phyloP scores from a whole-genome alignment of 768 basidiomycete species.

The Pleurotus ostreatus region DNA sequence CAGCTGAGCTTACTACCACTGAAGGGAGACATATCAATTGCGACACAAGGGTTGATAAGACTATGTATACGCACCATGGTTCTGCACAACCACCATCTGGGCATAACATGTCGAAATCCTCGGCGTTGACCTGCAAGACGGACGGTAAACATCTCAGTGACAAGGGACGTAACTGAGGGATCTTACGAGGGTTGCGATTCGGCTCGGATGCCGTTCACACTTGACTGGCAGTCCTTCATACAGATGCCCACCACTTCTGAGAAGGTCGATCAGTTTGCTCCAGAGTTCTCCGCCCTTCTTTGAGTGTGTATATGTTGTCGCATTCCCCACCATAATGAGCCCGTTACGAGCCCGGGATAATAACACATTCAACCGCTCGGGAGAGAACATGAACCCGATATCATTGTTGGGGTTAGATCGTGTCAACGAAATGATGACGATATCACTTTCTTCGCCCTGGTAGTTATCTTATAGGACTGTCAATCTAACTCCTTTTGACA shows the following conservation, averaged over 20 bases:
- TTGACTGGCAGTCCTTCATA: conserved; percentile 56
- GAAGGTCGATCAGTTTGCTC: conserved; percentile 41
- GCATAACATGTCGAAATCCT: conserved; percentile 45
- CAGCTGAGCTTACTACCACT: conserved; percentile 50
- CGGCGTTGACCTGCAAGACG: conserved; percentile 12
- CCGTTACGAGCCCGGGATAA: conserved; percentile 66
- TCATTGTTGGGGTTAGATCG: conserved; percentile 51
- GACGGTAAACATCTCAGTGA: neutral
- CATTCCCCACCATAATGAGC: conserved; percentile 64
- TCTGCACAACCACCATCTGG: conserved; percentile 63
- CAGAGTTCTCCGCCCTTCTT: conserved; percentile 51
- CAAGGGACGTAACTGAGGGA: neutral
- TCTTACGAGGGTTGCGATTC: conserved; percentile 29
- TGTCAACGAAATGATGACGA: conserved; percentile 59
- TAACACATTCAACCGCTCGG: conserved; percentile 68
- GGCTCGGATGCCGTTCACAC: conserved; percentile 53
- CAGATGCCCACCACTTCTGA: conserved; percentile 39
- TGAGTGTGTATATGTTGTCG: conserved; percentile 50
- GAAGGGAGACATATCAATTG: neutral
- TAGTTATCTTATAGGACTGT: conserved; percentile 53
- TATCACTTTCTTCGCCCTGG: conserved; percentile 72
- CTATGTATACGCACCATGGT: conserved; percentile 45
- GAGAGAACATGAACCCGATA: conserved; percentile 71
- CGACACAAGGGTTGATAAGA: neutral
- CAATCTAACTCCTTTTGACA: neutral